phyloP scores from a whole-genome alignment of 345 rosid genomes.

The Syzygium oleosum region DNA sequence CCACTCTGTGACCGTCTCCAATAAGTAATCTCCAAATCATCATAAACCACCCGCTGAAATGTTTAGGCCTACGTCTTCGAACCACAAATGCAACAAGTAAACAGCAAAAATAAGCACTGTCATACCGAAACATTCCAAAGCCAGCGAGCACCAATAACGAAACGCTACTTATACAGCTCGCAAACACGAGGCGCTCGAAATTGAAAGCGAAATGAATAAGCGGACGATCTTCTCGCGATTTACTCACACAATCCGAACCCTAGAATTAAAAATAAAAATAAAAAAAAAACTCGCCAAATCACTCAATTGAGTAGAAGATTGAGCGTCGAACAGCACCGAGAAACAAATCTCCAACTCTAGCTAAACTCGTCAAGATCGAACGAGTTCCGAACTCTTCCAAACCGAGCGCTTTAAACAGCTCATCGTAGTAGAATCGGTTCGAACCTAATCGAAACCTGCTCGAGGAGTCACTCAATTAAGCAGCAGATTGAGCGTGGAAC shows the following conservation, averaged over 20 bases:
- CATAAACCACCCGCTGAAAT: neutral
- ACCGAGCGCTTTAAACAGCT: neutral
- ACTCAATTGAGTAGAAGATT: neutral
- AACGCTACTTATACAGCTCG: neutral
- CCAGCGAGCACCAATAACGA: neutral
- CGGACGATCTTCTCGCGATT: neutral
- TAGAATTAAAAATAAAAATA: neutral
- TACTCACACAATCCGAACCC: neutral
- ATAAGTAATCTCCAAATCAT: conserved; percentile 35
- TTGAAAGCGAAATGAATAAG: neutral
- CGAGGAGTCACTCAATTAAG: neutral
- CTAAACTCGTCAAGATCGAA: neutral
- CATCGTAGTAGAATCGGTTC: neutral
- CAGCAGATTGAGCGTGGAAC: neutral
- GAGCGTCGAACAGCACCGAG: neutral
- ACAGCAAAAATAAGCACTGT: neutral
- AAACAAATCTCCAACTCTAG: neutral
- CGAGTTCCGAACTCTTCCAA: neutral
- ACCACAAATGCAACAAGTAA: neutral
- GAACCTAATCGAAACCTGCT: neutral
- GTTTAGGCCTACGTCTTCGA: neutral
- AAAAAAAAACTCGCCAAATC: neutral
- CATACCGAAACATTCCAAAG: neutral
- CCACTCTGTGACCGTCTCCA: conserved; percentile 37
- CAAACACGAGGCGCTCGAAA: neutral